Base-by-base conservation (phyloP, 2,329 filamentous ascomycete genomes). In the Colletotrichum neosansevieriae region DNA sequence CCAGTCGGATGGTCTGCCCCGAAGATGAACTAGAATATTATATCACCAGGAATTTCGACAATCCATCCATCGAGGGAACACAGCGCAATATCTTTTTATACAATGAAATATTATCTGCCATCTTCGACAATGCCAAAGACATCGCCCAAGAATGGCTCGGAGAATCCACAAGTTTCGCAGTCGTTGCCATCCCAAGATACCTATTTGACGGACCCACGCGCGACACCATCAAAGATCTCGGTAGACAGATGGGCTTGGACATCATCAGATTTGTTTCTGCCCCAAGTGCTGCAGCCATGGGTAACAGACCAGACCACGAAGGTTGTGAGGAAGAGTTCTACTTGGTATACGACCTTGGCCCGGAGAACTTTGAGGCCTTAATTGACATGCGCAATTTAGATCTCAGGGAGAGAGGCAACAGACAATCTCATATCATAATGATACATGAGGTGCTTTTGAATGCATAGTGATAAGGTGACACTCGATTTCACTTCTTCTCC, bases 81-180 rank as follows among this genome's bases (percentile, higher is more conserved):
- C 21, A 9, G 4, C 21, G 9, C 7, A 19, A 12, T 1, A 13
- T n/a, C 7, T 0, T 24, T 6, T 17, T 34, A 4, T 29, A n/a
- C 10, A 38, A 38, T 7, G 11, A 10, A 6, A 38, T 12, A 12
- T 13, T 50, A 2, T 7, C 32, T 0, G 29, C 19, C 13, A 3
- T 50, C 17, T 10, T 59, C 1, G 32, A 10, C 12, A 6, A 59
- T 3, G 17, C 24, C 4, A 19, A 45, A 47, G 11, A 4, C 2
- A 34, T 50, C 3, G 57, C 57, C 5, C 42, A 29, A 29, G 15
- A 12, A 17, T 59, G 57, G 57, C 21, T 50, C 5, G 57, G 57
- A 38, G 32, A 59, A 38, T 0, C 19, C 10, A 10, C 57, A 11
- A n/a, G 9, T 7, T n/a, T 36, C 2, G 34, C 32, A 0, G 44